phyloP scores from a whole-genome alignment of 2,329 filamentous ascomycete genomes.

The Bipolaris cookei region DNA sequence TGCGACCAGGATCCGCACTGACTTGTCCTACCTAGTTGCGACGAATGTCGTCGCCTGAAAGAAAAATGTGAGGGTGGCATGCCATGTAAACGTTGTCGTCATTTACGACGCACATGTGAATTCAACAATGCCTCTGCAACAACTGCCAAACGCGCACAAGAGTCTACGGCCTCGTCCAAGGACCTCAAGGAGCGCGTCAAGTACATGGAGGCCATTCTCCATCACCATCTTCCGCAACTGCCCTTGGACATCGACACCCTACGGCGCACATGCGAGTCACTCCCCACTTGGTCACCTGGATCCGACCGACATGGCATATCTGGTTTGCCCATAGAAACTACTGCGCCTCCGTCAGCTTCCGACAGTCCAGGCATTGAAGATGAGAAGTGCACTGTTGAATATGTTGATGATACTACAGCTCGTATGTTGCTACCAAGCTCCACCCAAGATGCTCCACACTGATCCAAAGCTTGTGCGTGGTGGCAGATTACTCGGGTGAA shows the following conservation, averaged over 20 bases:
- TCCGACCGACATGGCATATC: not conserved
- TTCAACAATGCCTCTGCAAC: slow-evolving; percentile 13
- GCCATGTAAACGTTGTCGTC: slow-evolving; percentile 60
- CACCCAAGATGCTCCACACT: not conserved
- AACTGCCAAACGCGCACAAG: slow-evolving; percentile 2
- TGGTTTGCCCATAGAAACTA: not conserved
- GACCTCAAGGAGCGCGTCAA: slow-evolving; percentile 14
- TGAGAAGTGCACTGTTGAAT: slow-evolving; percentile 15
- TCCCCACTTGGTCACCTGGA: slow-evolving; percentile 5
- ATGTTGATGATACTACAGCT: slow-evolving; percentile 16
- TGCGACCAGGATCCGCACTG: slow-evolving; percentile 4
- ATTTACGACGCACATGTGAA: slow-evolving; percentile 57
- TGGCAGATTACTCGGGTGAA: slow-evolving; percentile 24
- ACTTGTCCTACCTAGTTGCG: slow-evolving; percentile 51
- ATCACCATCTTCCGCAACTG: slow-evolving; percentile 15
- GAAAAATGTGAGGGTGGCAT: slow-evolving; percentile 64
- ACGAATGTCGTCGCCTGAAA: slow-evolving; percentile 62
- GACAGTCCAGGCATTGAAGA: slow-evolving; percentile 15
- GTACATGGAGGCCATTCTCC: slow-evolving; percentile 11
- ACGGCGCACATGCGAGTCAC: slow-evolving; percentile 12
- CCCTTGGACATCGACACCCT: slow-evolving; percentile 10
- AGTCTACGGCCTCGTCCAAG: slow-evolving; percentile 3
- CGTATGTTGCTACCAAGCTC: slow-evolving; percentile 3
- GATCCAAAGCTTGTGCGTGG: not conserved
- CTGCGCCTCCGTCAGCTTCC: not conserved